phyloP scores from a whole-genome alignment of 371 early-diverging fungal species.

The Mucor indicus region DNA sequence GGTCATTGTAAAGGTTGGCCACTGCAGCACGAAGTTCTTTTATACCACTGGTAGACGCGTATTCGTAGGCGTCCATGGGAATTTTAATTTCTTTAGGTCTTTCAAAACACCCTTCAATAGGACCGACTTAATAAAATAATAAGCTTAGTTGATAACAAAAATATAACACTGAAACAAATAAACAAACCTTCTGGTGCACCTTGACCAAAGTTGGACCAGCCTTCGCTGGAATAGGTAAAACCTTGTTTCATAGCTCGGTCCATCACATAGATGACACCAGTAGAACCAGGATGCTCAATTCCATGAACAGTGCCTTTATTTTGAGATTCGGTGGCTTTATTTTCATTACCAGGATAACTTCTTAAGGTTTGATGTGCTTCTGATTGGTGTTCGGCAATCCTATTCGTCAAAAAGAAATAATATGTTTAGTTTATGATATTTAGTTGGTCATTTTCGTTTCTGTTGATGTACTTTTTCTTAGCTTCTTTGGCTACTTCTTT shows the following conservation, averaged over 20 bases:
- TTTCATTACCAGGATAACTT: slow-evolving; percentile 35
- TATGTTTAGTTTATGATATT: neutral
- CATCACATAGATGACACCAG: slow-evolving; percentile 55
- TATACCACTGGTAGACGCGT: slow-evolving; percentile 44
- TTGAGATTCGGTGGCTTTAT: slow-evolving; percentile 8
- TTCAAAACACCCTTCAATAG: slow-evolving; percentile 38
- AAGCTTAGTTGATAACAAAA: too few relatives aligned
- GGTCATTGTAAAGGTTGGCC: slow-evolving; percentile 45
- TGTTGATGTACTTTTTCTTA: too few relatives aligned
- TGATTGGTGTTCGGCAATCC: slow-evolving; percentile 20
- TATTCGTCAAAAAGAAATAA: neutral
- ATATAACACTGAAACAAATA: neutral
- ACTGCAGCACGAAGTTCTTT: slow-evolving; percentile 35
- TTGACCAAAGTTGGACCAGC: slow-evolving; percentile 55
- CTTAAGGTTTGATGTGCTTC: slow-evolving; percentile 33
- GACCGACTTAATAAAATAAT: slow-evolving; percentile 21
- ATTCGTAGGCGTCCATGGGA: slow-evolving; percentile 20
- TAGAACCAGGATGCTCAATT: slow-evolving; percentile 43
- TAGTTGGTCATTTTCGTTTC: too few relatives aligned
- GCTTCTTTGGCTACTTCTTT: too few relatives aligned
- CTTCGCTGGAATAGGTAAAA: slow-evolving; percentile 23
- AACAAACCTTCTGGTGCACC: slow-evolving; percentile 49
- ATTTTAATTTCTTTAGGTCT: slow-evolving; percentile 29
- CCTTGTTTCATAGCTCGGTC: slow-evolving; percentile 47
- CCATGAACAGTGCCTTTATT: slow-evolving; percentile 22